Base-by-base conservation (phyloP, 2,329 filamentous ascomycete species). In the Arthrobotrys pseudoclavata region DNA sequence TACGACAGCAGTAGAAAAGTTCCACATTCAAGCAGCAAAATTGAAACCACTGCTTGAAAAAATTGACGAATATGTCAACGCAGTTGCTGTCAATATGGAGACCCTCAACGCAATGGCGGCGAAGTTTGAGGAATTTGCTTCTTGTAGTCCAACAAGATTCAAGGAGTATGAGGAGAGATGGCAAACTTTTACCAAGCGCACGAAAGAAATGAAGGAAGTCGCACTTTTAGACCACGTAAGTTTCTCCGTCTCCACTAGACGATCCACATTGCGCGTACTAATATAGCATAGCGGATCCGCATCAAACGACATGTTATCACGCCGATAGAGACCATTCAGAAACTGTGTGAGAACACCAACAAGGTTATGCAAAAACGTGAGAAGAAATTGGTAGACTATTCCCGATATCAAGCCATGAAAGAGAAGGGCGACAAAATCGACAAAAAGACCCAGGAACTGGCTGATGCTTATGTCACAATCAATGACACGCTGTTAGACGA, bases 401-500 rank as follows among this genome's bases (percentile, higher is more conserved):
- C 95, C 80, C 92, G 92, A 80, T 93, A 89, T 80, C 90, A 92
- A 82, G 89, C 91, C 80, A 87, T 94, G 74, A 76, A 76, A 50
- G 92, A 93, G 52, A 87, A 89, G 37, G 93, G 93, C 79, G 94
- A 96, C 84, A 96, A 93, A 81, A 87, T 93, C 12, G 95, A 98
- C 83, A 91, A 93, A 82, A 96, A 95, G 83, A 91, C 94, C 3
- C 86, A 89, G 15, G 93, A 97, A 81, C 89, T 92, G 45, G 93
- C 94, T 20, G 93, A 97, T 82, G 91, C 96, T 82, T 99, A 97
- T 83, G 88, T 92, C 47, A 93, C 94, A 6, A 86, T 99, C 76
- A 98, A 98, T 82, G 93, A 97, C 79, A 93, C 95, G 0, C 87
- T 98, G 76, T 97, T 97, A 84, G 91, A 95, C 80, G 95, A 98